Percentiles rank a stretch among this genome's conserved stretches.
These are phyloP conservation scores for Ophiostoma himal-ulmi DNA, from an alignment of 2,329 filamentous ascomycete species.

Conservation along the genomic window DNA sequence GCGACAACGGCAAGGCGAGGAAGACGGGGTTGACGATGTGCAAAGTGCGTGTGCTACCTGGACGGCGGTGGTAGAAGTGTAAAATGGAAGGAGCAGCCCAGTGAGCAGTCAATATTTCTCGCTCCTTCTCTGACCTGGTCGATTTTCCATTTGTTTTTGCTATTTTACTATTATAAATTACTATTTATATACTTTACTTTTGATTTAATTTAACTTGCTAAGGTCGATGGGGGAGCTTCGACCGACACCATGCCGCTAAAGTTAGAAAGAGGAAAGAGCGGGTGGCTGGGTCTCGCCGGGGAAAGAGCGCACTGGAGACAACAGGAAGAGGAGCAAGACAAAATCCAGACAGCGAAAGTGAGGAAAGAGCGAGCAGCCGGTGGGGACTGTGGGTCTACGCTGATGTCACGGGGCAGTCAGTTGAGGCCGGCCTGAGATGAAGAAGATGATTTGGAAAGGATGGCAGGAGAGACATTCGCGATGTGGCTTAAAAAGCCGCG, in stretches of 20 bases:
- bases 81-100: constrained; percentile 13
- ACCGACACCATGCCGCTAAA: constrained; percentile 1
- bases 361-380: not conserved
- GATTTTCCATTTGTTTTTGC: constrained; percentile 14
- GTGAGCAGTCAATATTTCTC: not conserved
- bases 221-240: not conserved
- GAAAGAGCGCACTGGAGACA: constrained; percentile 5
- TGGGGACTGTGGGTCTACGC: constrained; percentile 18
- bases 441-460: not conserved
- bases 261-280: constrained; percentile 1
- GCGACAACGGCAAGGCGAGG: constrained; percentile 3
- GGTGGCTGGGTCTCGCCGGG: constrained; percentile 20
- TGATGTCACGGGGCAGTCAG: constrained; percentile 20
- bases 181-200: constrained; percentile 10
- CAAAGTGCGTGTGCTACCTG: constrained; percentile 5
- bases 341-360: not conserved
- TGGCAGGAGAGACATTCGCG: not conserved
- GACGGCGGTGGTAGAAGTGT: constrained; percentile 11
- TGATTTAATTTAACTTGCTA: not conserved
- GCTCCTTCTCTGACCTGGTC: not conserved
- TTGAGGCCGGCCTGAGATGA: not conserved
- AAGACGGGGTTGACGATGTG: constrained; percentile 15
- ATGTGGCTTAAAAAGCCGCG: not conserved
- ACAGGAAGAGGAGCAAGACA: constrained; percentile 8
- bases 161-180: constrained; percentile 9